Base-by-base conservation (phyloP, 768 basidiomycete species). In the Pisolithus tinctorius region DNA sequence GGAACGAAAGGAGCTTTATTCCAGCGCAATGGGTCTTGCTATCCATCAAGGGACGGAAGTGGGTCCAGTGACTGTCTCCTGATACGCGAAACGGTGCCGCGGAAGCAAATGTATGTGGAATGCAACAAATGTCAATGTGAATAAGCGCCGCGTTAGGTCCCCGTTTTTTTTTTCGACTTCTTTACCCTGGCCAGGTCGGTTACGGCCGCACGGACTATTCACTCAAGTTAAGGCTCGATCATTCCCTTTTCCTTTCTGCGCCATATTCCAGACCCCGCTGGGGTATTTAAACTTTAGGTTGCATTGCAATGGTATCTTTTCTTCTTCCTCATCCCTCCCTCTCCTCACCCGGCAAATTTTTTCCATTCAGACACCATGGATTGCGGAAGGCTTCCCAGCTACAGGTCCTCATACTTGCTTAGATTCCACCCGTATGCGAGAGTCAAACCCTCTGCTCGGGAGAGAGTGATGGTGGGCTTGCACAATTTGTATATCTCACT, bases 341-440 rank as follows among this genome's bases (percentile, higher is more conserved):
- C 25, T 10, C 5, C 47, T 20, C 17, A 31, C 34, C 25, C 41
- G 29, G 7, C 27, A 27, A 1, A 9, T 44, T 34, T 34, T 20
- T 37, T 17, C 25, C 37, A 31, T 16, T 27, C 13, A 13, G 13
- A 34, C 27, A 16, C 50, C n/a, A 55, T 20, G 17, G 34, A 44
- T 30, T 17, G 34, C 16, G 26, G 45, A 27, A 52, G 47, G 4
- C 40, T 56, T 10, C 53, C 53, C 3, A 48, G 36, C 17, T 56
- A 56, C 37, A 45, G 49, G 17, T 45, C 45, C 1, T 54, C 53
- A 4, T 31, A 56, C 30, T 29, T 56, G 30, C 39, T 55, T 6
- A 37, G 55, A 9, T 56, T 45, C 41, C 53, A 56, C 25, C 55
- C 55, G 10, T 54, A 56, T 34, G 46, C 55, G n/a, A 53, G 55